Evolutionary conservation across 1,139 yeast genomes (phyloP), one percentile per base, ranked within the genome.

Genomic region (Suhomyces bolitotheri): DNA sequence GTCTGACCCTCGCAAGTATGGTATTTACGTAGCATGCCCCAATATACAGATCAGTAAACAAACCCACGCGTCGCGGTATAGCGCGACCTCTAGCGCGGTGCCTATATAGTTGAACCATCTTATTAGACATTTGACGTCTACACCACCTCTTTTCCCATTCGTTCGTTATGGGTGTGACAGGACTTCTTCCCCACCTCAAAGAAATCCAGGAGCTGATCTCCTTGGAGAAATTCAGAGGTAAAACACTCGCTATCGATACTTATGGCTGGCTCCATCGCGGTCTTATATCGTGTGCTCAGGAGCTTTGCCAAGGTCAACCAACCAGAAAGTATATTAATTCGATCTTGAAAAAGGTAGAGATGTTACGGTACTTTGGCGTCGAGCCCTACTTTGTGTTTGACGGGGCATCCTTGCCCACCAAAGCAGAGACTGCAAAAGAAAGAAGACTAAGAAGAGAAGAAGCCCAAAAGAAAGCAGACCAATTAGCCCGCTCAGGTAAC

Each of bases 251-350:
- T 0, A 82, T 94, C 15, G 99, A 94, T 55, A 92, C 96, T 1
- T 94, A 89, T 54, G 92, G 97, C 1, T 94, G 99, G 99, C 73
- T 94, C 8, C 98, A 94, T 60, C 77, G 88, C 43, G 90, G 95
- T 3, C 79, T 87, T 4, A 74, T 83, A 31, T 69, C 88, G 10
- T 90, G 98, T 62, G 86, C 97, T 0, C 78, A 78, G 58, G 96
- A 92, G 36, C 66, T 94, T 31, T 89, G 90, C 9, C 66, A 75
- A 39, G 87, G 80, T 16, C 61, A 65, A 34, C 89, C 90, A 0
- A 88, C 97, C 0, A 66, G 74, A 5, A 75, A 74, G 47, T 86
- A 83, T 53, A 58, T 83, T 25, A 70, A 71, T 27, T 84, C 76
- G 46, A 74, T 82, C 16, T 56, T 80, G 55, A 78, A 78, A 46